Evolutionary conservation across 805 yeast species (phyloP), one percentile per base, ranked within the genome.

Genomic region (Starmera amethionina): DNA sequence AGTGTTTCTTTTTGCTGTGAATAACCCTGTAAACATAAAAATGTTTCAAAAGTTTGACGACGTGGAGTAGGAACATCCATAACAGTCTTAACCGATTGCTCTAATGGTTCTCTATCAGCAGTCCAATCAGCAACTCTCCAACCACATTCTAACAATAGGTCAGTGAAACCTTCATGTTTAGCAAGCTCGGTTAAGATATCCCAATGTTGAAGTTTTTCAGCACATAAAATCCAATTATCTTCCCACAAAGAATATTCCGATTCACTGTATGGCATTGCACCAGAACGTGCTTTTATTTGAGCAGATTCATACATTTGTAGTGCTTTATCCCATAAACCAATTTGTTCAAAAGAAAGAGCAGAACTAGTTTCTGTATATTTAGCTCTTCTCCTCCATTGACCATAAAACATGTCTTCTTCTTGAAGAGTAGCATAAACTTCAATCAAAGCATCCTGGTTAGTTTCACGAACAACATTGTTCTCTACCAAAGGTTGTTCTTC

Each of bases 51-150:
- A 42, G 87, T 82, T 61, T 93, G 97, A 46, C 98, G 74, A 49
- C 99, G 73, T 2, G 98, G 97, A 0, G 98, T 94, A 4, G 98
- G 97, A 22, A 89, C 96, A 62, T 93, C 98, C 96, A 93, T 88
- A 5, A 93, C 95, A 34, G 94, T 84, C 60, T 88, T 86, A 22
- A 93, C 95, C 1, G 95, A 82, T 54, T 86, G 96, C 55, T 89
- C 97, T 32, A 93, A 66, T 0, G 97, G 93, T 48, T 90, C 97
- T 47, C 89, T 74, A 54, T 94, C 98, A 8, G 94, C 80, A 44
- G 81, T 82, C 98, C 98, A 93, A 55, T 93, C 97, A 8, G 98
- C 97, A 32, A 93, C 95, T 54, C 99, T 73, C 99, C 99, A 93
- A 32, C 97, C 98, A 71, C 98, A 94, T 59, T 93, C 99, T n/a